Conservation (phyloP, 139 green algal species). For the Mesotaenium endlicherianum region DNA sequence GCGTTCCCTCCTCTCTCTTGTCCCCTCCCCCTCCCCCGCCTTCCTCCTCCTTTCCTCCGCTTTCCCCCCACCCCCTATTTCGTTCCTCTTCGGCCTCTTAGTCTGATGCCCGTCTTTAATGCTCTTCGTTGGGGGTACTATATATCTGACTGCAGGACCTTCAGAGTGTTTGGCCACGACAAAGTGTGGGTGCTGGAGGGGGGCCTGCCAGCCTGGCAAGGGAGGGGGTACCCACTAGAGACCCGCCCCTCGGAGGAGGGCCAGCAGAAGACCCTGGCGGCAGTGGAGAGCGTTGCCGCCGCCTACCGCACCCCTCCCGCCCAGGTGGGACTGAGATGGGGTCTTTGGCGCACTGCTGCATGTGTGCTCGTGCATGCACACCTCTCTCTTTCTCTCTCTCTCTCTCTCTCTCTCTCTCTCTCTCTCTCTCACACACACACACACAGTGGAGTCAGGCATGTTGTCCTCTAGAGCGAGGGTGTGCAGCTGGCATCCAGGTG, state of each 20-base stretch:
- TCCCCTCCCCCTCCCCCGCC: background rate
- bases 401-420: no score
- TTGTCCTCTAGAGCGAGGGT: no score
- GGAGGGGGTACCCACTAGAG: slow-evolving; percentile 43
- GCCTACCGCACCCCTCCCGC: background rate
- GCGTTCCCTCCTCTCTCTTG: background rate
- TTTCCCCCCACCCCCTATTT: no score
- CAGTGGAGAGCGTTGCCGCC: background rate
- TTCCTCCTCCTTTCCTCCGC: background rate
- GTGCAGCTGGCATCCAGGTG: no score
- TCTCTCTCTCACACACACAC: no score
- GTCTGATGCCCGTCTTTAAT: no score
- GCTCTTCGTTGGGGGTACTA: no score
- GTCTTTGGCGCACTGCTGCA: no score
- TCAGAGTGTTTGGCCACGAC: slow-evolving; percentile 77
- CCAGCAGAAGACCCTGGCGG: background rate
- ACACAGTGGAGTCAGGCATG: no score
- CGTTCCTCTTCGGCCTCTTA: no score
- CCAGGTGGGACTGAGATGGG: background rate
- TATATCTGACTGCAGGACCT: slow-evolving; percentile 74
- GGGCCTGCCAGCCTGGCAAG: slow-evolving; percentile 78
- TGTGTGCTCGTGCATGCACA: no score
- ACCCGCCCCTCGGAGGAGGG: background rate
- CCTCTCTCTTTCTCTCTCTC: no score
- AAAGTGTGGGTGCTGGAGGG: slow-evolving; percentile 87